Percentiles rank a stretch among this genome's conserved stretches.
Conservation (phyloP, 2,329 filamentous ascomycete genomes). For the Arthrobotrys iridis region DNA sequence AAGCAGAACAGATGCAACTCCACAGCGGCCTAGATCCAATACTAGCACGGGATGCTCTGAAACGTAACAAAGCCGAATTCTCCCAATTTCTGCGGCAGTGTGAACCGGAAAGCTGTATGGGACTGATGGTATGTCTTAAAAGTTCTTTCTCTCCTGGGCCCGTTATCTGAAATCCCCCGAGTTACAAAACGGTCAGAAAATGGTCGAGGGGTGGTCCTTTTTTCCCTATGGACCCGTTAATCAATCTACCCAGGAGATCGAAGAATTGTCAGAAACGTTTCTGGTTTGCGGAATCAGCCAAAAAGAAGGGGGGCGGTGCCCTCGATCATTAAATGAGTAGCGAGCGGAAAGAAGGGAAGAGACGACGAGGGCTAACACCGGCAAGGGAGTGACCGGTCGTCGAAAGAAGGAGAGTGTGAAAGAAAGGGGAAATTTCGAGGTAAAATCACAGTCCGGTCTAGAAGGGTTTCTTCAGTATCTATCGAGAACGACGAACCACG, state of each 20-base stretch:
- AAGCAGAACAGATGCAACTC: slow-evolving; percentile 33
- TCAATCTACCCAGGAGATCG: slow-evolving; percentile 49
- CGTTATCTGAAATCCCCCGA: slow-evolving; percentile 55
- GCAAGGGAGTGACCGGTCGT: slow-evolving; percentile 41
- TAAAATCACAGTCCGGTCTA: slow-evolving; percentile 26
- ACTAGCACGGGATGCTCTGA: slow-evolving; percentile 37
- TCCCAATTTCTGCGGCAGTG: slow-evolving; percentile 57
- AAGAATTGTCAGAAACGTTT: slow-evolving; percentile 49
- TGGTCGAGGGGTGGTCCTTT: slow-evolving; percentile 46
- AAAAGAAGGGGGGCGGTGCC: slow-evolving; percentile 37
- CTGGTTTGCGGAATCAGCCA: slow-evolving; percentile 41
- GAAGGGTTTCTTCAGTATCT: slow-evolving; percentile 35
- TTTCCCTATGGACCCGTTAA: slow-evolving; percentile 49
- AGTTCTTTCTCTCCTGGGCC: slow-evolving; percentile 40
- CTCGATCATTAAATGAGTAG: slow-evolving; percentile 45
- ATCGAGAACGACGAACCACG: slow-evolving; percentile 38
- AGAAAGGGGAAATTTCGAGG: slow-evolving; percentile 34
- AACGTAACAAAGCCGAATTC: slow-evolving; percentile 58
- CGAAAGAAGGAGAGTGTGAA: slow-evolving; percentile 32
- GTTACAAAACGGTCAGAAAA: slow-evolving; percentile 52
- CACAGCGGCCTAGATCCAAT: slow-evolving; percentile 51
- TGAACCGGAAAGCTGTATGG: slow-evolving; percentile 47
- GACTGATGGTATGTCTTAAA: slow-evolving; percentile 36
- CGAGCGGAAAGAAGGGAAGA: slow-evolving; percentile 52
- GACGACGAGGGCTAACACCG: slow-evolving; percentile 45